Conservation (phyloP, 2,329 filamentous ascomycete species). For the Rhynchosporium graminicola region DNA sequence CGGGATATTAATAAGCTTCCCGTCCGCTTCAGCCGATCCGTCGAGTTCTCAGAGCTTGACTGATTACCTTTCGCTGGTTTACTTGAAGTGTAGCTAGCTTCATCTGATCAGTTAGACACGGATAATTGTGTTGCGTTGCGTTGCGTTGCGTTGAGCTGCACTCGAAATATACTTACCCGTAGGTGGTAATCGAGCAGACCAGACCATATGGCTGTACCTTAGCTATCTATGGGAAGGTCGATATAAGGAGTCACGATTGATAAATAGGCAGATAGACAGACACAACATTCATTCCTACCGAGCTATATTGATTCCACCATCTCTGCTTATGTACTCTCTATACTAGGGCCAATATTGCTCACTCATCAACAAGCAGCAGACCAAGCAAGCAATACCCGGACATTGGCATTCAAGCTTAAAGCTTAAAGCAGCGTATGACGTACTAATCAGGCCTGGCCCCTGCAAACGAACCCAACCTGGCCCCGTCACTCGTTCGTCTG, state of each 20-base stretch:
- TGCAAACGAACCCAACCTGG: background rate
- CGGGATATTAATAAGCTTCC: constrained; percentile 8
- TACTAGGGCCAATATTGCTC: background rate
- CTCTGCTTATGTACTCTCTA: background rate
- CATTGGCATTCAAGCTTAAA: constrained; percentile 12
- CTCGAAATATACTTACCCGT: no score
- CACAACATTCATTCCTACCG: background rate
- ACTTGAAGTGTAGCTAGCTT: background rate
- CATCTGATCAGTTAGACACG: background rate
- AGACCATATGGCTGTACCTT: no score
- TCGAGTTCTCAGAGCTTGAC: background rate
- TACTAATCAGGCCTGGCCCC: constrained; percentile 11
- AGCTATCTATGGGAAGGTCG: no score
- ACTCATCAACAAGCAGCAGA: constrained; percentile 16
- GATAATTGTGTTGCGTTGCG: background rate
- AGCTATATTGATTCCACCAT: background rate
- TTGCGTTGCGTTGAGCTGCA: background rate
- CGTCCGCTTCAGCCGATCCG: background rate
- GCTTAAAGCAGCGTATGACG: constrained; percentile 17
- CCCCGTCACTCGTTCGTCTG: background rate
- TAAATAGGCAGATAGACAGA: no score
- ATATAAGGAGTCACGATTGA: no score
- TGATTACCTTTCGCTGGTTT: background rate
- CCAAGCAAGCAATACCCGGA: background rate
- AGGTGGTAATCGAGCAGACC: no score